Conservation (phyloP, 2,329 filamentous ascomycete species). For the Plenodomus lindquistii region DNA sequence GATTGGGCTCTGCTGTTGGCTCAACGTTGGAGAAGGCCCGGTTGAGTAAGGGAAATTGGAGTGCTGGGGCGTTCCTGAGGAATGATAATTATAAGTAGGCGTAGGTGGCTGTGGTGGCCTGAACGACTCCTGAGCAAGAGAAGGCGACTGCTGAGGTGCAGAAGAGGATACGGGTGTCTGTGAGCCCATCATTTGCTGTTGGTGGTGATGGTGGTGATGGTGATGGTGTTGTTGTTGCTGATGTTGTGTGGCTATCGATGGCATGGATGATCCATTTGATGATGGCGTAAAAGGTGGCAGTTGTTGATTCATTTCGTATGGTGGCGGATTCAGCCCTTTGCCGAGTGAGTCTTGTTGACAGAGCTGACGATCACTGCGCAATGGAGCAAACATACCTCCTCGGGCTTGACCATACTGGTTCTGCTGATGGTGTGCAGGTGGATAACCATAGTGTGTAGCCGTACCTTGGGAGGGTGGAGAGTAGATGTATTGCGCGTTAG, state of each 20-base stretch:
- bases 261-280: constrained; percentile 55
- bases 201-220: constrained; percentile 39
- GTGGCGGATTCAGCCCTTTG: constrained; percentile 67
- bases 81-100: constrained; percentile 66
- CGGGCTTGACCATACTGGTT: constrained; percentile 37
- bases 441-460: constrained; percentile 58
- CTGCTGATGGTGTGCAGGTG: constrained; percentile 42
- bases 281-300: constrained; percentile 66
- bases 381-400: constrained; percentile 59
- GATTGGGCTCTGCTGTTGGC: constrained; percentile 53
- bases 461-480: constrained; percentile 60
- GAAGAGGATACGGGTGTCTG: constrained; percentile 46
- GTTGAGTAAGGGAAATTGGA: constrained; percentile 54
- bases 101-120: constrained; percentile 63
- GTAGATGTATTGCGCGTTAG: constrained; percentile 66
- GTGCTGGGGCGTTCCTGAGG: constrained; percentile 56
- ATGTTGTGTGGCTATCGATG: constrained; percentile 48
- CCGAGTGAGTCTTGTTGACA: constrained; percentile 62
- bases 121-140: constrained; percentile 64
- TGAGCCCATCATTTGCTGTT: constrained; percentile 53
- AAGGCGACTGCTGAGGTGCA: constrained; percentile 52
- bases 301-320: constrained; percentile 65
- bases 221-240: constrained; percentile 22
- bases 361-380: constrained; percentile 56
- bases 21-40: constrained; percentile 51